Base-by-base conservation (phyloP, 495 filamentous ascomycete species). In the Cladorrhinum samala region DNA sequence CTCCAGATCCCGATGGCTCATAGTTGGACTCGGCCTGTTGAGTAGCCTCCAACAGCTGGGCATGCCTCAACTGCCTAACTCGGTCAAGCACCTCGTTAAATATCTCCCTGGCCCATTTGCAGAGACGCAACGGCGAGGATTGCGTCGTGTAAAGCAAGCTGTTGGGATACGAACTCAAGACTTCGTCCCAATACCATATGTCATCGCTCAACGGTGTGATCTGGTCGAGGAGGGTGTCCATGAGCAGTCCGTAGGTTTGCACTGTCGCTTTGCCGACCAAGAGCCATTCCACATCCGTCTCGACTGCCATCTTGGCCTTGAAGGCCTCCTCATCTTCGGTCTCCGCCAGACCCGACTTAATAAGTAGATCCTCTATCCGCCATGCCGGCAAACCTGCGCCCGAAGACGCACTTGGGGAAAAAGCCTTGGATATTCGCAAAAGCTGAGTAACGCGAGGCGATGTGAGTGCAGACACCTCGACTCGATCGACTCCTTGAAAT, bases 121-220 rank as follows among this genome's bases (percentile, higher is more conserved):
- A 91, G 19, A 93, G 60, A 23, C 85, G 77, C 8, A 80, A 58
- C 0, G 93, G 93, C 1, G 83, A 86, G 2, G 84, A 94, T 63
- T 98, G 93, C 7, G 93, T 66, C 0, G 85, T 82, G 64, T 95
- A 95, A 1, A 95, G 55, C 18, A 80, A 82, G 48, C 83, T 87
- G 57, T 83, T 83, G 50, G 80, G 74, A 36, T 84, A 79, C 11
- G 88, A 91, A 1, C 80, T 77, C 39, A 93, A 68, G 1, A 95
- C 77, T 50, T 90, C 83, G 54, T 95, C 87, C 93, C 93, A 98
- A 63, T 97, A 97, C 70, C 82, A 86, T 36, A 94, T 85, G 61
- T 96, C 89, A 39, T 93, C 83, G 49, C 80, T 83, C 8, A 98
- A 60, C 0, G 82, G 81, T n/a, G 93, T 80, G 14, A 88, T 89